Conservation (phyloP, 31 red algal genomes). For the Asparagopsis taxiformis region DNA sequence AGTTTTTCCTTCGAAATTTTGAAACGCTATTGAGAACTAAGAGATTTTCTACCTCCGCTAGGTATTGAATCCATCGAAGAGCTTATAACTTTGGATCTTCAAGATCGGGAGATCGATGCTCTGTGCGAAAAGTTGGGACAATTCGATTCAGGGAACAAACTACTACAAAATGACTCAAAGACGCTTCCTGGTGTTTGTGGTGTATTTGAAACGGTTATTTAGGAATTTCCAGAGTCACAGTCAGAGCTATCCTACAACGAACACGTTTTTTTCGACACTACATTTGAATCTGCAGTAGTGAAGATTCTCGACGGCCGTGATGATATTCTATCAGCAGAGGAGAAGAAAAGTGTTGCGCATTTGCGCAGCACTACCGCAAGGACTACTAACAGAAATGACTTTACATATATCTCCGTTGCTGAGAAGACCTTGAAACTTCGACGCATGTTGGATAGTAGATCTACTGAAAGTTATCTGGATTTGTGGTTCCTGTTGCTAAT, state of each 20-base stretch:
- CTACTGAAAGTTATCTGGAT: conserved; percentile 2
- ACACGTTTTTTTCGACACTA: neutral
- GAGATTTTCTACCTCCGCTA: conserved; percentile 2
- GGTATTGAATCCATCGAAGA: neutral
- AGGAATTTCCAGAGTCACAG: neutral
- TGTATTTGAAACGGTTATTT: conserved; percentile 19
- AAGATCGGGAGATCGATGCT: neutral
- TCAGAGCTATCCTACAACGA: too few species aligned
- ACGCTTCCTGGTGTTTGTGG: conserved; percentile 6
- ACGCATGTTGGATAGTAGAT: too few species aligned
- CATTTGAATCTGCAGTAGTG: neutral
- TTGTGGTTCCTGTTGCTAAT: conserved; percentile 2
- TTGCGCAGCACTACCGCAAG: too few species aligned
- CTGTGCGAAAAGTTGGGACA: neutral
- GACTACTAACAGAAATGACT: too few species aligned
- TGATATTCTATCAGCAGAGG: too few species aligned
- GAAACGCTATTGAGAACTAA: conserved; percentile 6
- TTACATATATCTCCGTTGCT: too few species aligned
- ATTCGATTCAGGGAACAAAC: conserved; percentile 5
- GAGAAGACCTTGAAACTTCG: too few species aligned
- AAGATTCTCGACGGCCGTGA: neutral
- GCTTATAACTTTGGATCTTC: neutral
- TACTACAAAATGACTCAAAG: conserved; percentile 2
- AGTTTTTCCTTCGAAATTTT: conserved; percentile 26
- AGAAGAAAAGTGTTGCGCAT: too few species aligned